Conservation (phyloP, 2,329 filamentous ascomycete genomes). For the Neoscytalidium dimidiatum region DNA sequence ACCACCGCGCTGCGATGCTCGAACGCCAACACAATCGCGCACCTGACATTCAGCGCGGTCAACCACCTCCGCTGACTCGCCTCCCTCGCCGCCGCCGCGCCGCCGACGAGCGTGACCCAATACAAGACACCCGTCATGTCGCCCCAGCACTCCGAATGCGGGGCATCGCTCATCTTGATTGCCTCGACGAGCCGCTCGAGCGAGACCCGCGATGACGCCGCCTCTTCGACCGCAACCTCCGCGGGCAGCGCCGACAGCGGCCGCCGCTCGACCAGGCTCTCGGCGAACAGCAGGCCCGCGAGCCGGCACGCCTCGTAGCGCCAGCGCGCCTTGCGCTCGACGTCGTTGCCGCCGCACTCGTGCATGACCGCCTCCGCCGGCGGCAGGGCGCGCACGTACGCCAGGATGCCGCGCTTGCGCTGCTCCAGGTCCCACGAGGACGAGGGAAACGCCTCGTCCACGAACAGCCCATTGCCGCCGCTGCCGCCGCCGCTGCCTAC, state of each 20-base stretch:
- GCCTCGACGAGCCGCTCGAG: conserved; percentile 28
- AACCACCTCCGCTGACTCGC: conserved; percentile 31
- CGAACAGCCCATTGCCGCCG: too few species aligned
- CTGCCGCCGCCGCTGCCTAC: conserved; percentile 23
- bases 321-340: conserved; percentile 26
- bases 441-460: too few species aligned
- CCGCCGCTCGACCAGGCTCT: conserved; percentile 30
- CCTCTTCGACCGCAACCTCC: not conserved
- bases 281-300: conserved; percentile 33
- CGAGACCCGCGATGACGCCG: not conserved
- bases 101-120: conserved; percentile 36
- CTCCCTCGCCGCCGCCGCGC: conserved; percentile 25
- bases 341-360: conserved; percentile 20
- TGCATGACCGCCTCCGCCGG: conserved; percentile 22
- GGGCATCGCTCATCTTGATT: conserved; percentile 34
- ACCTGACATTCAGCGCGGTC: conserved; percentile 33
- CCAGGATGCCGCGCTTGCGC: not conserved
- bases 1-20: conserved; percentile 36
- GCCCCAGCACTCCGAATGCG: conserved; percentile 33
- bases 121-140: conserved; percentile 42
- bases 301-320: conserved; percentile 40
- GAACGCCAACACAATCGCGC: conserved; percentile 37
- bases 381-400: conserved; percentile 3
- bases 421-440: not conserved
- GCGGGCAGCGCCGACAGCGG: conserved; percentile 28